A percentile compares a stretch with the other conserved stretches of the same genome.
Conservation (phyloP, 768 basidiomycete species). For the Boletus rubroflammeus region DNA sequence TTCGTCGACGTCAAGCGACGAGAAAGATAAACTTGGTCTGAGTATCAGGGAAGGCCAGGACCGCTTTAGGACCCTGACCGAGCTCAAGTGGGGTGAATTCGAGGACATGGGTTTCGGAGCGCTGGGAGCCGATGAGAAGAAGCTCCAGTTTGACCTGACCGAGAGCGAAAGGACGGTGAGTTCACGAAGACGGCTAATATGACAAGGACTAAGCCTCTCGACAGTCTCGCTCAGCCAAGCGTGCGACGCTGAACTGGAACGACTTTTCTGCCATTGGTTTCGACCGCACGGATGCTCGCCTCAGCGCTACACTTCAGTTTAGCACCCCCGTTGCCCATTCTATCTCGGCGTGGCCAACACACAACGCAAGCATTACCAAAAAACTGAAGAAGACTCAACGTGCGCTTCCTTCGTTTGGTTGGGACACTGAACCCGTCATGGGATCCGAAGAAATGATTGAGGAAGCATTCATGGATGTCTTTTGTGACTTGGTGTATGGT, state of each 20-base stretch:
- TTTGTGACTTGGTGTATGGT: conserved; percentile 77
- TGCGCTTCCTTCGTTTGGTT: conserved; percentile 78
- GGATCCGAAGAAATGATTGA: conserved; percentile 82
- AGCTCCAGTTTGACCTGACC: conserved; percentile 88
- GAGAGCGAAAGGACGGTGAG: conserved; percentile 74
- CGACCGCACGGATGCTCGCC: conserved; percentile 68
- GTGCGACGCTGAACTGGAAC: conserved; percentile 83
- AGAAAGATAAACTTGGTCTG: conserved; percentile 29
- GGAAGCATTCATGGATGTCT: conserved; percentile 85
- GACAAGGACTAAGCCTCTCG: conserved; percentile 5
- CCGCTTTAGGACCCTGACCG: conserved; percentile 75
- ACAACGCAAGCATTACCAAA: conserved; percentile 66
- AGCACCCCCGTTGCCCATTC: conserved; percentile 50
- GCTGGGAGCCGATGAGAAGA: conserved; percentile 51
- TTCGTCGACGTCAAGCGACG: conserved; percentile 32
- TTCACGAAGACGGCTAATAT: not conserved
- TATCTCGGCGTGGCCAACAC: conserved; percentile 70
- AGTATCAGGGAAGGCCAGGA: conserved; percentile 53
- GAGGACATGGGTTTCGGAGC: conserved; percentile 77
- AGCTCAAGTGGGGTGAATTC: conserved; percentile 91
- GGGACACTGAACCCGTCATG: conserved; percentile 84
- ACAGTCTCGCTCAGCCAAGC: conserved; percentile 67
- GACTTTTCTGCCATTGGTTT: conserved; percentile 88
- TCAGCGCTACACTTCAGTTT: conserved; percentile 83
- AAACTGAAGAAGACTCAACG: conserved; percentile 80